These are phyloP conservation scores for Lachnellula willkommii DNA, from an alignment of 2,329 filamentous ascomycete genomes.

Conservation along the genomic window DNA sequence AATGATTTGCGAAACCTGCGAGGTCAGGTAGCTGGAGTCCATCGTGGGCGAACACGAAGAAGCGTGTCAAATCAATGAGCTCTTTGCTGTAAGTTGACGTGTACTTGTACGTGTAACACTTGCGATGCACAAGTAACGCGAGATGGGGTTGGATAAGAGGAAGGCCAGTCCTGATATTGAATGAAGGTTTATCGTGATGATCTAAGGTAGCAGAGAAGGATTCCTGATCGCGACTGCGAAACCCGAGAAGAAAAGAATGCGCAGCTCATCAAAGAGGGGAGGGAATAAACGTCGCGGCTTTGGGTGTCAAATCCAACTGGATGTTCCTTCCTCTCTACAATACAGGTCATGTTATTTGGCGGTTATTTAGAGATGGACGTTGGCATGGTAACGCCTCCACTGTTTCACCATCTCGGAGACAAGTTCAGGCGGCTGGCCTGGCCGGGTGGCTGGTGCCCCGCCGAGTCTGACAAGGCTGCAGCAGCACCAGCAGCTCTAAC, in stretches of 20 bases:
- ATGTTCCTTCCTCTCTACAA: too few species aligned
- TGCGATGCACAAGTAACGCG: background rate
- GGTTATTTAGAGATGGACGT: background rate
- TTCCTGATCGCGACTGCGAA: slow-evolving; percentile 27
- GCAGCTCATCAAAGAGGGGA: slow-evolving; percentile 23
- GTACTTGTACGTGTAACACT: background rate
- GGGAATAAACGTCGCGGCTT: slow-evolving; percentile 11
- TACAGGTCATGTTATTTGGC: too few species aligned
- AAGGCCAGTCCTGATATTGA: slow-evolving; percentile 1
- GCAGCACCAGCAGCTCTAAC: background rate
- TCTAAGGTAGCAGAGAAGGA: slow-evolving; percentile 16
- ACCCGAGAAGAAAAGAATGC: slow-evolving; percentile 11
- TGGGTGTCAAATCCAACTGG: background rate
- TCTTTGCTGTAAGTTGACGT: background rate
- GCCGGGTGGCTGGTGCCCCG: background rate
- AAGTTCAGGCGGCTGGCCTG: too few species aligned
- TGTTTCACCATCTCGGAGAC: background rate
- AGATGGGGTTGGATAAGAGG: background rate
- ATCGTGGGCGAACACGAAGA: slow-evolving; percentile 42
- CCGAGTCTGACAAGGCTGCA: background rate
- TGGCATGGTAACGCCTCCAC: background rate
- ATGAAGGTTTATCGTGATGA: slow-evolving; percentile 3
- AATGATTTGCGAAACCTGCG: slow-evolving; percentile 93
- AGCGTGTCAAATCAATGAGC: slow-evolving; percentile 9
- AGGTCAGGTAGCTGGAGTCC: slow-evolving; percentile 87